phyloP scores from a whole-genome alignment of 1,284 basidiomycete species.

The Schizophyllum commune region DNA sequence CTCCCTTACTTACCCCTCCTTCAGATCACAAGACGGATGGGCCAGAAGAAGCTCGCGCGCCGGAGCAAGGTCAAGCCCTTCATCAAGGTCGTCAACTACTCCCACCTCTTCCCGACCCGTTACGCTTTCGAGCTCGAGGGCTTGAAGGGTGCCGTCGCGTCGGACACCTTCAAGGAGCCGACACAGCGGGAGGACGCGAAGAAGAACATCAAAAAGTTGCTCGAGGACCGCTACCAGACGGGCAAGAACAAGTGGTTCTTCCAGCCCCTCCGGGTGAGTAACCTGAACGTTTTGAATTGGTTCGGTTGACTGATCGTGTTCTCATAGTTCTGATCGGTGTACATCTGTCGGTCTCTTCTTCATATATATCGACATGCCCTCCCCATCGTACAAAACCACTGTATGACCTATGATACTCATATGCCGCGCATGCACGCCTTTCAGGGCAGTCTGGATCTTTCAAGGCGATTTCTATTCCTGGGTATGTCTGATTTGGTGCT shows the following conservation, averaged over 20 bases:
- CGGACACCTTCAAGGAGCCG: slow-evolving; percentile 94
- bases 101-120: slow-evolving; percentile 95
- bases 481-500: no score
- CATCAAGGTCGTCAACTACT: slow-evolving; percentile 96
- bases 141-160: slow-evolving; percentile 76
- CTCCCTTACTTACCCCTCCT: not conserved
- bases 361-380: not conserved
- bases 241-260: slow-evolving; percentile 96
- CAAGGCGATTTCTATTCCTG: no score
- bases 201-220: slow-evolving; percentile 91
- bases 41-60: slow-evolving; percentile 85
- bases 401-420: not conserved
- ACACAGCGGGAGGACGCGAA: slow-evolving; percentile 89
- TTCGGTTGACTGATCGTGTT: not conserved
- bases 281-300: not conserved
- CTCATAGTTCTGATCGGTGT: not conserved
- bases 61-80: slow-evolving; percentile 97
- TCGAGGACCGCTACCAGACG: slow-evolving; percentile 86
- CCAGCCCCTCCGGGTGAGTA: slow-evolving; percentile 73
- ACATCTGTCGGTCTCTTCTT: not conserved
- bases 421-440: not conserved
- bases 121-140: slow-evolving; percentile 92
- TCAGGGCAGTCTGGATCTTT: no score
- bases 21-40: slow-evolving; percentile 77
- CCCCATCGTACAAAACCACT: not conserved